A percentile compares a stretch with the other conserved stretches of the same genome.
These are phyloP conservation scores for Nepenthes gracilis DNA, from an alignment of 148 eudicot species.

Conservation along the genomic window DNA sequence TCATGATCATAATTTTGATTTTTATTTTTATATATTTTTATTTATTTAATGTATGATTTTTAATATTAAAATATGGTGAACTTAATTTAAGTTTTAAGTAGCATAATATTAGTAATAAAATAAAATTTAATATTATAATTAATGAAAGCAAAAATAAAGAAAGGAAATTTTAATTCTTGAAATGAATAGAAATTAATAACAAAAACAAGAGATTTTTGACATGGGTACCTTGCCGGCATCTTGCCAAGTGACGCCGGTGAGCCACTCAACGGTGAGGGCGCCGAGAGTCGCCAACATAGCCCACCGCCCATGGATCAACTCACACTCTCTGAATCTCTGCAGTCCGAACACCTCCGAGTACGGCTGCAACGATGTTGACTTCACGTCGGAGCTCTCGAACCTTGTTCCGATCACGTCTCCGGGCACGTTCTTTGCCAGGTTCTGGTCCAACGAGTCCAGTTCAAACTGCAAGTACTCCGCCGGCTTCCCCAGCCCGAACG, in stretches of 20 bases:
- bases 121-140: not conserved
- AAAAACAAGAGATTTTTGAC: not conserved
- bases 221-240: slow-evolving; percentile 90
- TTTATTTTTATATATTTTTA: too few relatives aligned
- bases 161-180: not conserved
- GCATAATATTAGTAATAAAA: too few relatives aligned
- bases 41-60: too few relatives aligned
- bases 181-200: not conserved
- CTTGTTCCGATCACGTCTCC: slow-evolving; percentile 79
- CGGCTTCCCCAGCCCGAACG: slow-evolving; percentile 85
- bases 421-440: slow-evolving; percentile 70
- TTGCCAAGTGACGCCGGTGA: slow-evolving; percentile 98
- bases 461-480: slow-evolving; percentile 90
- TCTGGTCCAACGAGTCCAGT: slow-evolving; percentile 76
- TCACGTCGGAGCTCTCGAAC: slow-evolving; percentile 51
- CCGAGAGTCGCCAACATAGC: slow-evolving; percentile 98
- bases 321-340: slow-evolving; percentile 95
- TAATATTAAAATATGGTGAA: too few relatives aligned
- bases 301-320: slow-evolving; percentile 93
- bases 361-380: slow-evolving; percentile 73
- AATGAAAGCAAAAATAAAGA: too few relatives aligned
- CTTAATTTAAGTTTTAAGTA: too few relatives aligned
- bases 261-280: slow-evolving; percentile 83
- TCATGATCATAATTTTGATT: too few relatives aligned
- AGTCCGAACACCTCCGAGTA: slow-evolving; percentile 87